A percentile compares a stretch with the other conserved stretches of the same genome.
These are phyloP conservation scores for Neospora caninum DNA, from an alignment of 169 alveolate species.

Conservation along the genomic window DNA sequence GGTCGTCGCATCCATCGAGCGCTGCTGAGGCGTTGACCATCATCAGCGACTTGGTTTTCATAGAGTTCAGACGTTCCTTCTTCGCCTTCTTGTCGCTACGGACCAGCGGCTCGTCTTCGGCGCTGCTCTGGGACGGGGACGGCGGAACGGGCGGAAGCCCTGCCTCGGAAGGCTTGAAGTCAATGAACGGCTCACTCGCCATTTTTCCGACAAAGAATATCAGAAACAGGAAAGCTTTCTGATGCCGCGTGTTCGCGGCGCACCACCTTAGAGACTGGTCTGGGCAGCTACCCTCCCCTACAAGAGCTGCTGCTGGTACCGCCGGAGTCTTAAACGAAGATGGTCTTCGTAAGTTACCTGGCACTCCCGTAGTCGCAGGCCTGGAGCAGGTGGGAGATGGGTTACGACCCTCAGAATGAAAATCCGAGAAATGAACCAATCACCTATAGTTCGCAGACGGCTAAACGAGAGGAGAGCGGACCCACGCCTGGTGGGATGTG, in stretches of 20 bases:
- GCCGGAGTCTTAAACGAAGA: no score
- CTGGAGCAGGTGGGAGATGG: no score
- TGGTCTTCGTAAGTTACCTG: no score
- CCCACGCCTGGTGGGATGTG: no score
- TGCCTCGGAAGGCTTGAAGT: conserved; percentile 58
- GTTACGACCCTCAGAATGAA: no score
- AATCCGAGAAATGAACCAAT: no score
- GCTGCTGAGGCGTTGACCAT: conserved; percentile 87
- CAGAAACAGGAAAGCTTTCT: not conserved
- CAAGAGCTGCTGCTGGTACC: not conserved
- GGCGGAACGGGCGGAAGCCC: conserved; percentile 30
- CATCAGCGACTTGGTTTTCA: conserved; percentile 70
- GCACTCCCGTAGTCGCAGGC: no score
- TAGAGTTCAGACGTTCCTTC: not conserved
- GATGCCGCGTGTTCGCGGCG: no score
- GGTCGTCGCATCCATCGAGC: conserved; percentile 90
- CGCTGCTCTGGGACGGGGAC: conserved; percentile 60
- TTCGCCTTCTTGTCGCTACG: conserved; percentile 26
- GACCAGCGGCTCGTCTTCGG: conserved; percentile 31
- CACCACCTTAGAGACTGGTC: no score
- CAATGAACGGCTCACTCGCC: conserved; percentile 73
- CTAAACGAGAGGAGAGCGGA: no score
- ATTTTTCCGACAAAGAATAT: conserved; percentile 20
- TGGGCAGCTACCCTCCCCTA: not conserved
- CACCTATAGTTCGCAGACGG: no score